Base-by-base conservation (phyloP, 805 yeast species). In the Myxozyma geophila region DNA sequence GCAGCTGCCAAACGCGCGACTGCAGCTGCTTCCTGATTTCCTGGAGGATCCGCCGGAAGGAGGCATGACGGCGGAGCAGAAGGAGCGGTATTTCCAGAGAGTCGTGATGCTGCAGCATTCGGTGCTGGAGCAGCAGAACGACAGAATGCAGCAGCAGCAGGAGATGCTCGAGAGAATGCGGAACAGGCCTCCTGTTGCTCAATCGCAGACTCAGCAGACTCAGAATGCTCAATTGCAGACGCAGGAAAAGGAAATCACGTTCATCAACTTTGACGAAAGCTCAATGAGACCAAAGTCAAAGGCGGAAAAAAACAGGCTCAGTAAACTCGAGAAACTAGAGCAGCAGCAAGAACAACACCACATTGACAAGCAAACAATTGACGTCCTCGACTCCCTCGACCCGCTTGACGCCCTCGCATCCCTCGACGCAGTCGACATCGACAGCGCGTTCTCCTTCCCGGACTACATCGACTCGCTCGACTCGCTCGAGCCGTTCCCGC, bases 101-200 rank as follows among this genome's bases (percentile, higher is more conserved):
- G 52, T 58, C 5, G 50, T 58, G 41, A 41, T 15, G 51, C 50
- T 41, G 12, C 62, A 52, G 58, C 56, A 58, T 39, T 21, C 50
- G 36, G 37, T 51, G 21, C 62, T 58, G n/a, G 62, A 56, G 46
- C 62, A 53, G 51, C 62, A 58, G 57, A 52, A 58, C 44, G 48
- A 58, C 36, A 15, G 52, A 15, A 58, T 58, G 62, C 54, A 49
- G 58, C 62, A 52, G 52, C 62, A 58, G 58, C 56, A 49, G 47
- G 62, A 56, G 9, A 52, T 58, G 62, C 62, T 58, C 10, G 62
- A 53, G 47, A 6, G 47, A n/a, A 58, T 58, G 62, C 52, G 62
- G 15, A 49, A 36, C 19, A 54, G 40, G 17, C 48, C 23, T n/a
- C 51, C 50, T 40, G 28, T 17, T 12, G 21, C 43, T 19, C 12